Evolutionary conservation across 768 basidiomycete genomes (phyloP).

Genomic region (Albatrellus ellisii): DNA sequence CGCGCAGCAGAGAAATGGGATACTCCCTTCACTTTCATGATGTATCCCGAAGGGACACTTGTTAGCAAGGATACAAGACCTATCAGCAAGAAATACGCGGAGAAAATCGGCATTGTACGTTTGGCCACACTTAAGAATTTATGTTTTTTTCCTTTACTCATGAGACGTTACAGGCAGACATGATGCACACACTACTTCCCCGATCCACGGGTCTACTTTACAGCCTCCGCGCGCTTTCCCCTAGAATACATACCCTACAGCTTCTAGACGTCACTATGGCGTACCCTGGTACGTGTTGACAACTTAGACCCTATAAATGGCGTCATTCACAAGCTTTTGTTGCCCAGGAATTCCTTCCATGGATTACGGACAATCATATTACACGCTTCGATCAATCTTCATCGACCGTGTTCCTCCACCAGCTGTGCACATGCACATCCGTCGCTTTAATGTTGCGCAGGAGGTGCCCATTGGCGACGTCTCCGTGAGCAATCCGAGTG

Average conservation of each 20-base stretch:
- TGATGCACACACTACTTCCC: conserved; percentile 73
- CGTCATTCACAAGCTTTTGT: conserved; percentile 2
- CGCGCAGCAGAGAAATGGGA: conserved; percentile 52
- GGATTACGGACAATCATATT: conserved; percentile 79
- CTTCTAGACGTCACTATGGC: conserved; percentile 86
- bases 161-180: conserved; percentile 44
- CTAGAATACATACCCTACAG: conserved; percentile 63
- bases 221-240: conserved; percentile 66
- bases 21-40: conserved; percentile 65
- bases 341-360: conserved; percentile 56
- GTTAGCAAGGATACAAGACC: conserved; percentile 80
- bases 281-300: conserved; percentile 57
- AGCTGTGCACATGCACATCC: conserved; percentile 74
- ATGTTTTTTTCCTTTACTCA: neutral
- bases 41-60: conserved; percentile 95
- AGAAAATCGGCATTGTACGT: conserved; percentile 81
- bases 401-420: conserved; percentile 73
- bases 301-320: neutral
- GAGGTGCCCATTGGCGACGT: conserved; percentile 62
- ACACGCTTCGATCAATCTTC: conserved; percentile 85
- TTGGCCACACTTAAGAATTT: no score
- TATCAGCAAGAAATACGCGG: conserved; percentile 75
- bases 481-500: conserved; percentile 23
- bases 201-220: conserved; percentile 87
- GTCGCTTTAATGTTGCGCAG: conserved; percentile 54